A percentile compares a stretch with the other conserved stretches of the same genome.
Evolutionary conservation across 2,329 filamentous ascomycete genomes (phyloP).

Genomic region (Colletotrichum salicis): DNA sequence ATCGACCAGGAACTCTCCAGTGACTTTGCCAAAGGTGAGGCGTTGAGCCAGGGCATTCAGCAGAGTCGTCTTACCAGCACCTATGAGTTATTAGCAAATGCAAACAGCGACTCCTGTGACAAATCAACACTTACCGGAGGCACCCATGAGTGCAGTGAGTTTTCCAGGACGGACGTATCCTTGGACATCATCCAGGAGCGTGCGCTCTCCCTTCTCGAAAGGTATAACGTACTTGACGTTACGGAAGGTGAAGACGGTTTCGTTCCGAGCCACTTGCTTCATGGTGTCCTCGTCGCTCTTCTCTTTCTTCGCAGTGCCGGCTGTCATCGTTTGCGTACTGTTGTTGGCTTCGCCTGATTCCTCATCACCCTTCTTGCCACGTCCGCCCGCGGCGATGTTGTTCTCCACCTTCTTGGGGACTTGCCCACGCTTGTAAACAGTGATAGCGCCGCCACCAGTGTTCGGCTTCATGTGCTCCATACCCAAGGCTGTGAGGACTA

Average conservation of each 20-base stretch:
- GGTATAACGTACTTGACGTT: constrained; percentile 62
- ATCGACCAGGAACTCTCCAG: constrained; percentile 83
- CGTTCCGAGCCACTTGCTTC: constrained; percentile 68
- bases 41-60: constrained; percentile 80
- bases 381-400: constrained; percentile 63
- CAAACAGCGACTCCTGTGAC: neutral
- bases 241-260: constrained; percentile 66
- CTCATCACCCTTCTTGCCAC: constrained; percentile 61
- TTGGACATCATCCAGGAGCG: constrained; percentile 79
- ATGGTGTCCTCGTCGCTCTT: constrained; percentile 45
- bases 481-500: constrained; percentile 51
- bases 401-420: constrained; percentile 68
- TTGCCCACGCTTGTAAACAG: constrained; percentile 71
- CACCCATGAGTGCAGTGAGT: constrained; percentile 80
- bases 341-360: constrained; percentile 46
- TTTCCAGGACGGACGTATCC: constrained; percentile 88
- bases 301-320: constrained; percentile 32
- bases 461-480: constrained; percentile 64
- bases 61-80: constrained; percentile 77
- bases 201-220: constrained; percentile 71
- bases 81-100: constrained; percentile 37
- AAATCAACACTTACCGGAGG: constrained; percentile 49
- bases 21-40: constrained; percentile 79
- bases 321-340: constrained; percentile 72
- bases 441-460: constrained; percentile 67